Conservation (phyloP, 768 basidiomycete genomes). For the Pluteus cervinus region DNA sequence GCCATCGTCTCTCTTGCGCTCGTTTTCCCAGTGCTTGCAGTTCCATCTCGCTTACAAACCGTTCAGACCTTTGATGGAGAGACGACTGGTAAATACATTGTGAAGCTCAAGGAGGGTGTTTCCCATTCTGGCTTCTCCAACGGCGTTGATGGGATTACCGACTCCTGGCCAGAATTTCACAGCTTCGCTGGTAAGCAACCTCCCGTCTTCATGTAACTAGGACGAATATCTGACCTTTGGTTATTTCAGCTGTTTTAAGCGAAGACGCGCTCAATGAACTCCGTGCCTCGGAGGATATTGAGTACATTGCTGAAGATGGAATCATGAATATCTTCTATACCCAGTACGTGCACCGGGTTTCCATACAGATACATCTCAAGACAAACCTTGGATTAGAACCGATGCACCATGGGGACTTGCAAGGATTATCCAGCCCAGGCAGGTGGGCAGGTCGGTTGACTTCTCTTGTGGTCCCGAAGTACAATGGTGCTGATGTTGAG, state of each 20-base stretch:
- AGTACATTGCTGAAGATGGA: slow-evolving; percentile 23
- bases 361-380: not conserved
- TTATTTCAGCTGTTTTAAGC: slow-evolving; percentile 15
- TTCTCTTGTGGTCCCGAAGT: too few species aligned
- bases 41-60: slow-evolving; percentile 13
- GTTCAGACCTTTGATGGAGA: slow-evolving; percentile 18
- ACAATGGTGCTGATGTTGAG: too few species aligned
- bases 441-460: too few species aligned
- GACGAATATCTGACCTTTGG: too few species aligned
- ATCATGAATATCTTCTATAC: slow-evolving; percentile 16
- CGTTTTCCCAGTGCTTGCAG: slow-evolving; percentile 11
- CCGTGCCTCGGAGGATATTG: slow-evolving; percentile 19
- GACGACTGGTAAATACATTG: slow-evolving; percentile 22
- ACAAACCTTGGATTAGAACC: slow-evolving; percentile 11
- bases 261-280: slow-evolving; percentile 17
- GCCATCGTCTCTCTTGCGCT: slow-evolving; percentile 5
- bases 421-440: slow-evolving; percentile 17
- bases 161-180: too few species aligned
- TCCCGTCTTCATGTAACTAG: too few species aligned
- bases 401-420: slow-evolving; percentile 28
- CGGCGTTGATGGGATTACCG: too few species aligned
- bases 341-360: slow-evolving; percentile 11
- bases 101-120: slow-evolving; percentile 23
- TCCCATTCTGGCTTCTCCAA: slow-evolving; percentile 12
- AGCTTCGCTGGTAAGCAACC: too few species aligned